Percentiles rank a stretch among this genome's conserved stretches.
Conservation (phyloP, 176 grass and related monocot genomes). For the Triticum urartu region DNA sequence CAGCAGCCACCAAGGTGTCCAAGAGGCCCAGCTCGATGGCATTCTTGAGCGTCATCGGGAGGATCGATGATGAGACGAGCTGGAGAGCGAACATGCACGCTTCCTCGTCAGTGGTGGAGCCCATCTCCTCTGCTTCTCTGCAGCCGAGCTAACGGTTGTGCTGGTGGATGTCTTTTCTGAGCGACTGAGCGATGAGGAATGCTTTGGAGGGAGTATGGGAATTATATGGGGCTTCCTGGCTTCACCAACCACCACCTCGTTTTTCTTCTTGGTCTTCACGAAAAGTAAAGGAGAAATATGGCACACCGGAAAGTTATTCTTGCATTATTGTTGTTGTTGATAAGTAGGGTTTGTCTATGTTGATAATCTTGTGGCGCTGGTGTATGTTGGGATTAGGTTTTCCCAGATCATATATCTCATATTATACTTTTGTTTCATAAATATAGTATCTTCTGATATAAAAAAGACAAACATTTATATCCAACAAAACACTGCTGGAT, state of each 20-base stretch:
- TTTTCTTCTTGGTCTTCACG: neutral
- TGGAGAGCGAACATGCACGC: constrained; percentile 85
- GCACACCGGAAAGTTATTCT: too few relatives aligned
- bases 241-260: constrained; percentile 50
- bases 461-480: too few relatives aligned
- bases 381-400: too few relatives aligned
- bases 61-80: constrained; percentile 77
- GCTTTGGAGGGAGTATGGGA: neutral
- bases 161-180: neutral
- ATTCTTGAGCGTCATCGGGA: constrained; percentile 94
- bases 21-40: constrained; percentile 86
- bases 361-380: too few relatives aligned
- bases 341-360: too few relatives aligned
- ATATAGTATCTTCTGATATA: too few relatives aligned
- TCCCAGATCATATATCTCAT: too few relatives aligned
- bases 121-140: constrained; percentile 35
- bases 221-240: constrained; percentile 30
- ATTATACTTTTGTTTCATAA: too few relatives aligned
- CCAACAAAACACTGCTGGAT: too few relatives aligned
- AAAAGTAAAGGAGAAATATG: too few relatives aligned
- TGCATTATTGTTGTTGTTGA: too few relatives aligned
- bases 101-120: constrained; percentile 65
- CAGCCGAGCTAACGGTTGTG: neutral
- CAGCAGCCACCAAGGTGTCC: constrained; percentile 42
- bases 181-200: neutral